These are phyloP conservation scores for Penicillium antarcticum DNA, from an alignment of 495 filamentous ascomycete species.

Conservation along the genomic window DNA sequence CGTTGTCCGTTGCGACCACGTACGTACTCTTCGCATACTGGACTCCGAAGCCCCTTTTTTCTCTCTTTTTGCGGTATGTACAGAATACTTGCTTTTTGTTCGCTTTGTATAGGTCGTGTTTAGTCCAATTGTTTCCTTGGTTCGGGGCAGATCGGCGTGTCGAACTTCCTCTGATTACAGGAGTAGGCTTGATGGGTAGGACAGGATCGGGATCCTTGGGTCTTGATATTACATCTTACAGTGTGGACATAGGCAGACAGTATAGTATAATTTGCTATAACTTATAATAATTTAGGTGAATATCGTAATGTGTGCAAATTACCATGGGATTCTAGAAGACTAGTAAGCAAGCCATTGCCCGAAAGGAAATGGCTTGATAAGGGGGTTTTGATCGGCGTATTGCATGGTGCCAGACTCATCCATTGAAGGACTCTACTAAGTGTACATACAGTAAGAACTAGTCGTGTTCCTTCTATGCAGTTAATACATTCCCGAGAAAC, in stretches of 20 bases:
- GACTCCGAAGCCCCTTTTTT: conserved; percentile 9
- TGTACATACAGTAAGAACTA: neutral
- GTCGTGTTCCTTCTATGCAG: neutral
- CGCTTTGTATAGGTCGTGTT: conserved; percentile 2
- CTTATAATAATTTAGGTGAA: no score
- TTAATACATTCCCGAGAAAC: neutral
- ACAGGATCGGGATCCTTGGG: conserved; percentile 5
- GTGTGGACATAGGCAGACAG: neutral
- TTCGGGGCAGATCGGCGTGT: neutral
- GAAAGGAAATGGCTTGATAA: neutral
- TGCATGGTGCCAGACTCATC: conserved; percentile 9
- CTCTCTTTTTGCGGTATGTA: neutral
- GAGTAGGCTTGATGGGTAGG: neutral
- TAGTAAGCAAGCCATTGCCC: neutral
- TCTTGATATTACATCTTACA: conserved; percentile 2
- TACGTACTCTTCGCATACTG: conserved; percentile 7
- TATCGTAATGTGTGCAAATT: no score
- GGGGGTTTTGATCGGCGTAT: conserved; percentile 14
- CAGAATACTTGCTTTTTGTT: neutral
- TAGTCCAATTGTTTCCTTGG: conserved; percentile 1
- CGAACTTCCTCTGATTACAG: neutral
- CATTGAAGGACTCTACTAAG: conserved; percentile 8
- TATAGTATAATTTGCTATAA: no score
- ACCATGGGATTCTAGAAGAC: neutral
- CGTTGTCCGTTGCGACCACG: conserved; percentile 1